Conservation (phyloP, 2,329 filamentous ascomycete species). For the Fusarium marasasianum region DNA sequence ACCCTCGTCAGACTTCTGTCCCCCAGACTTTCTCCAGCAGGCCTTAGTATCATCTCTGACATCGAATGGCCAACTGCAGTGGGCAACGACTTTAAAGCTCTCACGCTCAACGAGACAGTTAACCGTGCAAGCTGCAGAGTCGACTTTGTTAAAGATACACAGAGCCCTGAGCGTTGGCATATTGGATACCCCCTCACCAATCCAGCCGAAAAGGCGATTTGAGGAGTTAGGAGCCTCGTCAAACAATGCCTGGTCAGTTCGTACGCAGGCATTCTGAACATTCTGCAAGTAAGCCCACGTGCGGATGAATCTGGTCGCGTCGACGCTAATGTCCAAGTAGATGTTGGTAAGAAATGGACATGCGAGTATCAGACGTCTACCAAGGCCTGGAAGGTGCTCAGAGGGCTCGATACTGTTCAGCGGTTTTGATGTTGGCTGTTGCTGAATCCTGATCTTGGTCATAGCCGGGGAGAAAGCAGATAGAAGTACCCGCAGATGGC, state of each 20-base stretch:
- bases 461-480: neutral
- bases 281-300: neutral
- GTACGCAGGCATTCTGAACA: neutral
- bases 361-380: neutral
- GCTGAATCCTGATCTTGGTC: neutral
- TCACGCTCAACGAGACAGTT: neutral
- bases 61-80: neutral
- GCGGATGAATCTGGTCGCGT: neutral
- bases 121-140: neutral
- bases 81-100: neutral
- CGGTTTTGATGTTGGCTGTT: neutral
- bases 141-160: neutral
- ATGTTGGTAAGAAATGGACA: neutral
- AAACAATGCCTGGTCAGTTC: neutral
- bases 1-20: neutral
- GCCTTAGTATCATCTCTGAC: neutral
- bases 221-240: neutral
- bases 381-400: neutral
- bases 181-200: neutral
- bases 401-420: accelerated
- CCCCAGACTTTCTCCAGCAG: neutral
- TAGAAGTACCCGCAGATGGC: neutral
- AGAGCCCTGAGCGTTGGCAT: neutral
- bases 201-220: neutral
- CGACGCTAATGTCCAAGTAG: neutral